These are phyloP conservation scores for Ceratonia siliqua DNA, from an alignment of 306 rosid genomes.

Conservation along the genomic window DNA sequence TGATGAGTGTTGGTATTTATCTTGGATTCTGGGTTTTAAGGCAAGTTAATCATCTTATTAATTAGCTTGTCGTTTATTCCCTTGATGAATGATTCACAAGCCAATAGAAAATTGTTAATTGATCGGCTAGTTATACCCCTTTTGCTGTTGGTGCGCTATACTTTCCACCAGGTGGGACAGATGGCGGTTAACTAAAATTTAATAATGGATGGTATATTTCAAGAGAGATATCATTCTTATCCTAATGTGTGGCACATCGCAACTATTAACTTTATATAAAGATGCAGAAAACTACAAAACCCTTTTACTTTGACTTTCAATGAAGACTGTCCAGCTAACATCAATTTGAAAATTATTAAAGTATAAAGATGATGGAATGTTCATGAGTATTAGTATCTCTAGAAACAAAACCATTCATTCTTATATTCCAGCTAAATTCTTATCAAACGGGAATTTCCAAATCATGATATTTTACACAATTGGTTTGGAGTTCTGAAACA, in stretches of 20 bases:
- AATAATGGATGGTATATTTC: background rate
- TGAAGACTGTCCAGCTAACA: background rate
- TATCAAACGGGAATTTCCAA: too few species aligned
- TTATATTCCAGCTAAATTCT: too few species aligned
- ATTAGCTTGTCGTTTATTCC: slow-evolving; percentile 16
- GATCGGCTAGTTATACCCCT: slow-evolving; percentile 7
- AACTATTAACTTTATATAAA: background rate
- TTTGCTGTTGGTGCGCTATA: slow-evolving; percentile 28
- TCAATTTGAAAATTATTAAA: too few species aligned
- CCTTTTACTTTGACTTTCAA: background rate
- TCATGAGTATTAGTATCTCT: too few species aligned
- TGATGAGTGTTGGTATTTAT: background rate
- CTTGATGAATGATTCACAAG: slow-evolving; percentile 54
- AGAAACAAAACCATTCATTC: too few species aligned
- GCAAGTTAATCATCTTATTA: background rate
- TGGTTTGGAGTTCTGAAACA: too few species aligned
- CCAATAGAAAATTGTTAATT: slow-evolving; percentile 38
- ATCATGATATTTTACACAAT: too few species aligned
- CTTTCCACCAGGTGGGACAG: slow-evolving; percentile 41
- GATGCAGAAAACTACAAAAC: background rate
- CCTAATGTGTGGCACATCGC: background rate
- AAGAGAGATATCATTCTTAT: background rate
- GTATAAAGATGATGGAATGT: too few species aligned
- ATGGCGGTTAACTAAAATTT: slow-evolving; percentile 24
- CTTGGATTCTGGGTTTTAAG: background rate